phyloP scores from a whole-genome alignment of 495 filamentous ascomycete species.

The Annulohypoxylon stygium region DNA sequence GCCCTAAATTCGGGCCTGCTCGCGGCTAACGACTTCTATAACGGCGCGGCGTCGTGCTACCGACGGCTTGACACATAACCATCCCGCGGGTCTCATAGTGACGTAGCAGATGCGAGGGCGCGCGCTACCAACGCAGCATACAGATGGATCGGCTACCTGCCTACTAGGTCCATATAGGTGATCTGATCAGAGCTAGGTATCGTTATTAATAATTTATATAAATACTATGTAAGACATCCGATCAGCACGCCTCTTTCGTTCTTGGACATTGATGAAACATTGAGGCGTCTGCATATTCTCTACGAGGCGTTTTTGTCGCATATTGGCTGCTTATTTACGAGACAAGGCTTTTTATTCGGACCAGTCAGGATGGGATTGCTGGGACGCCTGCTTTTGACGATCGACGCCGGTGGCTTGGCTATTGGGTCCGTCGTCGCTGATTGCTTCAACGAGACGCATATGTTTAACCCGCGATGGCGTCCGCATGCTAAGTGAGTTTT shows the following conservation, averaged over 20 bases:
- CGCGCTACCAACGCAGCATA: not conserved
- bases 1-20: not conserved
- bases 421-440: constrained; percentile 62
- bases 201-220: not conserved
- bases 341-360: not conserved
- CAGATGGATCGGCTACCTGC: not conserved
- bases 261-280: not conserved
- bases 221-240: not conserved
- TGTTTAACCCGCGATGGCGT: constrained; percentile 67
- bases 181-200: not conserved
- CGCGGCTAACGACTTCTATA: not conserved
- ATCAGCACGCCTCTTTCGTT: not conserved
- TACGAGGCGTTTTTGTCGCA: not conserved
- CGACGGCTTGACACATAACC: constrained; percentile 19
- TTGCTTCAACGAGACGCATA: constrained; percentile 63
- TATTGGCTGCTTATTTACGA: not conserved
- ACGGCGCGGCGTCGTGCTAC: not conserved
- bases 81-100: constrained; percentile 4
- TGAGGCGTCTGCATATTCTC: not conserved
- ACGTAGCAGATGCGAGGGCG: constrained; percentile 8
- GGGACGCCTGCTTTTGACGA: constrained; percentile 60
- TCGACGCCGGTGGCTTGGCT: constrained; percentile 57
- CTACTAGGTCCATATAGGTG: not conserved
- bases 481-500: constrained; percentile 64
- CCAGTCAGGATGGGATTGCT: constrained; percentile 45